These are phyloP conservation scores for Tricholoma sp. DNA, from an alignment of 768 basidiomycete species.

Conservation along the genomic window DNA sequence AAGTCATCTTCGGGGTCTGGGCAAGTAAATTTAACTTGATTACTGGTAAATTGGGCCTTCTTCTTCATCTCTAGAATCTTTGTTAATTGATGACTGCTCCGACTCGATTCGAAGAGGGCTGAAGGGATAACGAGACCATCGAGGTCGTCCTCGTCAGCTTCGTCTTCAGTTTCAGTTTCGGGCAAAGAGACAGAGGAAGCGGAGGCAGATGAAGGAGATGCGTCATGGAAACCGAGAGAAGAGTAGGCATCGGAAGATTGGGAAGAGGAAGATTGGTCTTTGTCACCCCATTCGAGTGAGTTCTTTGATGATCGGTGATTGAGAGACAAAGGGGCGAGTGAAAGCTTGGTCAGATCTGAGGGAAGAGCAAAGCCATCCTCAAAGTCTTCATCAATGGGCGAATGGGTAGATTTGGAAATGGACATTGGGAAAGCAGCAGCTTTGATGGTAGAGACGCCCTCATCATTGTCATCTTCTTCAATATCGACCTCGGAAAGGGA, in stretches of 20 bases:
- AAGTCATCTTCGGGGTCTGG: constrained; percentile 82
- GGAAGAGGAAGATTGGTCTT: constrained; percentile 75
- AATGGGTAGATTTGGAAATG: constrained; percentile 27
- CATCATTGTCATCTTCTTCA: constrained; percentile 65
- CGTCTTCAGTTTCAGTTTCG: constrained; percentile 69
- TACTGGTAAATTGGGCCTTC: constrained; percentile 38
- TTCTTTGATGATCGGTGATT: constrained; percentile 77
- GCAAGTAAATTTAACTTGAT: constrained; percentile 41
- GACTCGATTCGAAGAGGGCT: constrained; percentile 68
- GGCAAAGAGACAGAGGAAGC: constrained; percentile 61
- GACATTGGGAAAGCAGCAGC: constrained; percentile 47
- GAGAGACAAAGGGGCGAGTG: constrained; percentile 73
- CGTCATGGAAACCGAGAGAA: constrained; percentile 68
- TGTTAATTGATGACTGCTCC: constrained; percentile 46
- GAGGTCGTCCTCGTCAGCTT: constrained; percentile 67
- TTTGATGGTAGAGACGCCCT: constrained; percentile 83
- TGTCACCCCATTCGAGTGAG: constrained; percentile 83
- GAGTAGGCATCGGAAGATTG: constrained; percentile 89
- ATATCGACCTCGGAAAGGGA: constrained; percentile 42
- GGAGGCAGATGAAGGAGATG: constrained; percentile 68
- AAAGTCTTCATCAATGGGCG: constrained; percentile 68
- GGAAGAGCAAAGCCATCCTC: constrained; percentile 82
- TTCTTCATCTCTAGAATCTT: constrained; percentile 53
- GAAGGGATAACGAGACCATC: constrained; percentile 80
- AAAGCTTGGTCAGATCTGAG: constrained; percentile 74